Evolutionary conservation across 495 filamentous ascomycete species (phyloP).

Genomic region (Aspergillus carlsbadensis): DNA sequence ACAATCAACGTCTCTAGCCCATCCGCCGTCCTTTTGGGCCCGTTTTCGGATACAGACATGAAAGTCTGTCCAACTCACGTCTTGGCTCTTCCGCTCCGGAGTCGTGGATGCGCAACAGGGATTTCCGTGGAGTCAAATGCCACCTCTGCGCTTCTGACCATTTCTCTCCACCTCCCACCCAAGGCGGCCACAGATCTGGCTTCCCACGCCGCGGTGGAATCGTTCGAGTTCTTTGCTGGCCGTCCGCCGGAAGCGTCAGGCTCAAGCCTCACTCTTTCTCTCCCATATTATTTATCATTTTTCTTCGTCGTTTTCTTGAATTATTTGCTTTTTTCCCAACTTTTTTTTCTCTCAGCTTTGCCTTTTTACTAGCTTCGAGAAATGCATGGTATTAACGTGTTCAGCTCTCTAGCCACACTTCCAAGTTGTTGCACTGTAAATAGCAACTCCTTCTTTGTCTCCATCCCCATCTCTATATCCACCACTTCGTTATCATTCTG

Average conservation of each 20-base stretch:
- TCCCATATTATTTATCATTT: background rate
- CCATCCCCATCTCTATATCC: background rate
- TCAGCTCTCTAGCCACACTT: background rate
- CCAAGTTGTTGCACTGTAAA: conserved; percentile 6
- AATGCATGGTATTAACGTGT: background rate
- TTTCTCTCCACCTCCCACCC: background rate
- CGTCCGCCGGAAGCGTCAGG: too few relatives aligned
- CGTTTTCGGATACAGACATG: conserved; percentile 10
- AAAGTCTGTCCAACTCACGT: conserved; percentile 2
- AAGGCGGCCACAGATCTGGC: conserved; percentile 4
- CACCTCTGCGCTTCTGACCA: too few relatives aligned
- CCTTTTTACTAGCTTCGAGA: background rate
- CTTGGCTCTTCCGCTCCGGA: background rate
- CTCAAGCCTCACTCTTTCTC: too few relatives aligned
- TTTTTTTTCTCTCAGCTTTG: background rate
- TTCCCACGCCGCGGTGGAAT: background rate
- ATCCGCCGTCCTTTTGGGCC: background rate
- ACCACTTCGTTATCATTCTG: background rate
- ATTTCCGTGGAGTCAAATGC: too few relatives aligned
- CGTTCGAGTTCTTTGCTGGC: background rate
- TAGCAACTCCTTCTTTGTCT: conserved; percentile 1
- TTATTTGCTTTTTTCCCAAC: background rate
- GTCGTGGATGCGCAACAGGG: background rate
- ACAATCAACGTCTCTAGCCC: background rate
- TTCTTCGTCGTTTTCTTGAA: background rate